phyloP scores from a whole-genome alignment of 441 rosid genomes.

The Croton setiger region DNA sequence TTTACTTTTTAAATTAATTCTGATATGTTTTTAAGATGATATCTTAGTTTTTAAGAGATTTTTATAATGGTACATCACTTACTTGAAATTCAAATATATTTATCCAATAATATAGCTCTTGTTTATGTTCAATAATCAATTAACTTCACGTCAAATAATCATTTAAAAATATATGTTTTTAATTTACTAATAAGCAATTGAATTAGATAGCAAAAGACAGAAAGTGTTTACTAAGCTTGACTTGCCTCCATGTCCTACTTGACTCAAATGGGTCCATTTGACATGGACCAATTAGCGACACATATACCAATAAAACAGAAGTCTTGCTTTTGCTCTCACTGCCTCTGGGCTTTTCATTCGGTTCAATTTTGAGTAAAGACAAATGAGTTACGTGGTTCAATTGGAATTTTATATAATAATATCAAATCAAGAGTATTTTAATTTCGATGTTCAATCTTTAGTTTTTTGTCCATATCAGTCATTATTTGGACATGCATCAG shows the following conservation, averaged over 20 bases:
- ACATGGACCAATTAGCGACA: no score
- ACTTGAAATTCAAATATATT: no score
- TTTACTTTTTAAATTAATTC: no score
- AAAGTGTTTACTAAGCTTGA: conserved; percentile 1
- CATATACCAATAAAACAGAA: no score
- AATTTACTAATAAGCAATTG: no score
- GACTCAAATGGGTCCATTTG: not conserved
- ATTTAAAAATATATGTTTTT: not conserved
- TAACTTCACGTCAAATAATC: not conserved
- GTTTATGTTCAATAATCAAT: not conserved
- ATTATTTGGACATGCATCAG: not conserved
- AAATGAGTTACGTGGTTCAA: not conserved
- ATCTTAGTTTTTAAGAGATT: no score
- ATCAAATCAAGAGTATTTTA: not conserved
- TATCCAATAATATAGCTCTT: no score
- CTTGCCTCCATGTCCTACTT: not conserved
- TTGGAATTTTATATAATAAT: not conserved
- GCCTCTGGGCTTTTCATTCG: no score
- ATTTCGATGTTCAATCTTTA: not conserved
- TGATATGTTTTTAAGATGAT: no score
- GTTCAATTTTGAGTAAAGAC: not conserved
- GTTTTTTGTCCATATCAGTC: not conserved
- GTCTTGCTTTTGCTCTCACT: no score
- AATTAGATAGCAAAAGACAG: not conserved
- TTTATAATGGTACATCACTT: no score